phyloP scores from a whole-genome alignment of 176 grass and related monocot species.

The Aegilops umbellulata region DNA sequence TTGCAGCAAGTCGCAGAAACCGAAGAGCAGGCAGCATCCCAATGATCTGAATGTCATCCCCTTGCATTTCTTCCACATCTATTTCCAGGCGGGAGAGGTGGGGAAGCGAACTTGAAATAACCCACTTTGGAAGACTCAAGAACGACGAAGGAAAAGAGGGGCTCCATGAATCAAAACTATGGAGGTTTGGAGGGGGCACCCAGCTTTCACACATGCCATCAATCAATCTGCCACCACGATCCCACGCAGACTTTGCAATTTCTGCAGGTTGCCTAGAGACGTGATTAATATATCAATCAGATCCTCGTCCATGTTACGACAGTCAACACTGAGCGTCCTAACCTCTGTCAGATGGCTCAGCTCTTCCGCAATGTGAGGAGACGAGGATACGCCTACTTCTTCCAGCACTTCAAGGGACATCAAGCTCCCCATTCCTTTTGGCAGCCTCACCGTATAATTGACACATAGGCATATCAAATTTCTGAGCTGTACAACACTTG shows the following conservation, averaged over 20 bases:
- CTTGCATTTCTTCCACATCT: background rate
- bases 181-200: background rate
- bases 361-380: background rate
- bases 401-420: background rate
- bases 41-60: background rate
- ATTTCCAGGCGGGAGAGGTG: background rate
- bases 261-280: background rate
- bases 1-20: rapidly evolving
- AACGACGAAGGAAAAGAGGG: rapidly evolving
- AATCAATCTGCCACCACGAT: background rate
- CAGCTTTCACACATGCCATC: background rate
- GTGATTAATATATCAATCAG: no score
- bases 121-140: background rate
- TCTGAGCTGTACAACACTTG: background rate
- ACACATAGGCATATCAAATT: background rate
- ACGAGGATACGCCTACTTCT: rapidly evolving
- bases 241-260: background rate
- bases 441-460: rapidly evolving
- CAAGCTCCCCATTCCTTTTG: background rate
- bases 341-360: background rate
- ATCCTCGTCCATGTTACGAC: no score
- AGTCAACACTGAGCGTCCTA: no score
- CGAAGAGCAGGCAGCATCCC: background rate
- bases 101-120: background rate
- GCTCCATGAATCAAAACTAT: background rate